Evolutionary conservation across 306 rosid genomes (phyloP), one percentile per base, ranked within the genome.

Genomic region (Ochetophila trinervis): DNA sequence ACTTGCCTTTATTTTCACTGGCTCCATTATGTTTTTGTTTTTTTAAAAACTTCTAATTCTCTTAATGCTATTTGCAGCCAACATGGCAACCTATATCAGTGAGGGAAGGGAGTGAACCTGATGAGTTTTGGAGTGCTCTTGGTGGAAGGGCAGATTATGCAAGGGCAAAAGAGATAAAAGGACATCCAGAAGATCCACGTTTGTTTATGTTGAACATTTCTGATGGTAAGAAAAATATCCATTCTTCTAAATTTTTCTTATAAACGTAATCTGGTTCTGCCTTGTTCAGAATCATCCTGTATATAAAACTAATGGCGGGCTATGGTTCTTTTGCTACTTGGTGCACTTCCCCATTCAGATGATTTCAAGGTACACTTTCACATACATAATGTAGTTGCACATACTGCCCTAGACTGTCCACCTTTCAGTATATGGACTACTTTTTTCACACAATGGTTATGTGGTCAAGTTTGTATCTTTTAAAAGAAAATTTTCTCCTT

Each of bases 31-130:
- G 44, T 17, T 50, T 53, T 16, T n/a, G n/a, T n/a, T n/a, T 47
- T 27, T 10, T 50, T 10, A 17, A 16, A 69, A 57, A 24, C 66
- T 36, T 22, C 60, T 19, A 73, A 68, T 51, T 62, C 32, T 24
- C 60, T 76, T 60, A 54, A 53, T 69, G 59, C 66, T 32, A 58
- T 55, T 79, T 76, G 78, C 84, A 92, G 98, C 83, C 96, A 61
- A 81, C 86, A 66, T 78, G 84, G 91, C 93, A 73, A 76, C 88
- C 96, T 42, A 57, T 72, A 54, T 89, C 96, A 60, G 87, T 89
- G 77, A 89, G 96, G 84, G 96, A 92, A 85, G 98, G 98, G 73
- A 87, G 78, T 16, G 98, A 92, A 74, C 88, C 91, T 40, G 95
- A 89, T 76, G 59, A 4, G 63, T 92, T 92, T 79, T 92, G 95